A percentile compares a stretch with the other conserved stretches of the same genome.
phyloP scores from a whole-genome alignment of 768 basidiomycete species.

The Cystofilobasidium ferigula region DNA sequence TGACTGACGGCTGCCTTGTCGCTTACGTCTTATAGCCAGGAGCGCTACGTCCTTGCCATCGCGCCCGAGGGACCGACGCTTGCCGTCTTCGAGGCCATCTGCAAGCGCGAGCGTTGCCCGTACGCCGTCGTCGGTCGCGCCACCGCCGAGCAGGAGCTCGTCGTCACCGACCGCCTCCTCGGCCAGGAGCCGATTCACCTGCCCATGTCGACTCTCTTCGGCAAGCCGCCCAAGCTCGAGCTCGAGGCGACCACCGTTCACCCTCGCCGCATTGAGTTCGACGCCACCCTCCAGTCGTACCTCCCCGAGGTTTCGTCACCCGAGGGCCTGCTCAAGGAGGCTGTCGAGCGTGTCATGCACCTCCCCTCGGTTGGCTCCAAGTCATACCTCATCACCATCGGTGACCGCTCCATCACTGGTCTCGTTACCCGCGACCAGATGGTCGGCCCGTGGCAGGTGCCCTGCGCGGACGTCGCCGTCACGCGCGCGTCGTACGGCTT shows the following conservation, averaged over 20 bases:
- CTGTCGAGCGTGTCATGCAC: slow-evolving; percentile 69
- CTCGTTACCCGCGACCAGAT: slow-evolving; percentile 94
- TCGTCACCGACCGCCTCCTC: slow-evolving; percentile 79
- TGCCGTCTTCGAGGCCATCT: slow-evolving; percentile 59
- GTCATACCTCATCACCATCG: slow-evolving; percentile 96
- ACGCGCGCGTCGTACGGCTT: slow-evolving; percentile 93
- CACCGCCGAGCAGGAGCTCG: slow-evolving; percentile 64
- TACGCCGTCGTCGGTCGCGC: slow-evolving; percentile 84
- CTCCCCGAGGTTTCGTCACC: slow-evolving; percentile 37
- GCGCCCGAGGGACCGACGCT: slow-evolving; percentile 49
- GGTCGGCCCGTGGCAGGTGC: slow-evolving; percentile 98
- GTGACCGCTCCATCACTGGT: slow-evolving; percentile 86
- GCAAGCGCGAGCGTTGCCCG: slow-evolving; percentile 80
- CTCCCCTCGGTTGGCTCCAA: slow-evolving; percentile 91
- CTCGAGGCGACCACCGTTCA: slow-evolving; percentile 52
- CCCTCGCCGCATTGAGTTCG: slow-evolving; percentile 50
- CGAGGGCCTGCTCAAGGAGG: slow-evolving; percentile 44
- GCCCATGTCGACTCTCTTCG: slow-evolving; percentile 90
- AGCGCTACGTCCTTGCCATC: slow-evolving; percentile 90
- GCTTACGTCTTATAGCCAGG: slow-evolving; percentile 47
- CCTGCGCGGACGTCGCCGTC: slow-evolving; percentile 92
- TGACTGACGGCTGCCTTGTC: neutral
- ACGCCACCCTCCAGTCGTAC: slow-evolving; percentile 57
- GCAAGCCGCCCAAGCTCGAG: slow-evolving; percentile 86
- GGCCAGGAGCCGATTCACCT: slow-evolving; percentile 70